phyloP scores from a whole-genome alignment of 352 stramenopile species.

The Stramenopiles sp. region DNA sequence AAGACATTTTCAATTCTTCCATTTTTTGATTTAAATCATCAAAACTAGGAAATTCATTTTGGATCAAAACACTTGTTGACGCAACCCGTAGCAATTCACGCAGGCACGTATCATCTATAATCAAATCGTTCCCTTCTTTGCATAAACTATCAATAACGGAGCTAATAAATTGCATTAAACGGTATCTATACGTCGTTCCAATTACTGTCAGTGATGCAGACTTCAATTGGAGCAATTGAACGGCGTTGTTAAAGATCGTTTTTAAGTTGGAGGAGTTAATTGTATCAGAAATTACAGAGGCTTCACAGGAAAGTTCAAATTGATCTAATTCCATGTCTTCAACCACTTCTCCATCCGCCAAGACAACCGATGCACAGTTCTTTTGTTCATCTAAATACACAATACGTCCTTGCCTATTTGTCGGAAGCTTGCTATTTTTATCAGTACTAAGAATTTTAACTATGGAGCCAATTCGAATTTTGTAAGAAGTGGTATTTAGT shows the following conservation, averaged over 20 bases:
- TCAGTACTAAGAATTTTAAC: not conserved
- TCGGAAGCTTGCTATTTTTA: not conserved
- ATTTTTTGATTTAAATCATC: not conserved
- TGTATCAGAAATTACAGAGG: not conserved
- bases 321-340: not conserved
- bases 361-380: not conserved
- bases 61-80: not conserved
- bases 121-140: not conserved
- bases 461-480: not conserved
- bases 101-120: not conserved
- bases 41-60: conserved; percentile 1
- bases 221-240: not conserved
- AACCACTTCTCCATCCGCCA: not conserved
- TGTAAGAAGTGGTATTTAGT: not conserved
- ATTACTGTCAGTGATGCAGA: not conserved
- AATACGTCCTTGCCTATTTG: not conserved
- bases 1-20: not conserved
- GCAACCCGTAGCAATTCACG: not conserved
- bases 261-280: not conserved
- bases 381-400: not conserved
- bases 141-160: not conserved
- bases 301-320: not conserved
- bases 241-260: not conserved
- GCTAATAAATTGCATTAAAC: not conserved
- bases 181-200: not conserved